phyloP scores from a whole-genome alignment of 179 eudicot genomes.

The Amaranthus tricolor region DNA sequence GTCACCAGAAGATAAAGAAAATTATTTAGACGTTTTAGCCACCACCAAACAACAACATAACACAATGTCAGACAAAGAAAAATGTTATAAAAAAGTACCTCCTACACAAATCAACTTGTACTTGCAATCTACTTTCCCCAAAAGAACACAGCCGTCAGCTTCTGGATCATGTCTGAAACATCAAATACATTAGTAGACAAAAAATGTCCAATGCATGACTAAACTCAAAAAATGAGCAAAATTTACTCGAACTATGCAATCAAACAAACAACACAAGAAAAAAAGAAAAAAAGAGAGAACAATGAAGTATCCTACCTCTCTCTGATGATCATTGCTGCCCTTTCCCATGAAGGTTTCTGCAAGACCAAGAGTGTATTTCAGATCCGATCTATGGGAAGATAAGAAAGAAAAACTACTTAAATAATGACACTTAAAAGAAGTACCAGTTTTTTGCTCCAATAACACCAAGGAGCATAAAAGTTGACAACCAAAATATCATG shows the following conservation, averaged over 20 bases:
- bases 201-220: background rate
- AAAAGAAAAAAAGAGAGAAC: background rate
- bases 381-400: background rate
- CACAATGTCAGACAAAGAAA: background rate
- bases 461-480: constrained; percentile 97
- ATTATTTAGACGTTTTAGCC: background rate
- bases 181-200: constrained; percentile 11
- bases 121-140: constrained; percentile 94
- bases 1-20: background rate
- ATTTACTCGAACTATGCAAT: background rate
- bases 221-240: background rate
- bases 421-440: background rate
- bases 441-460: constrained; percentile 91
- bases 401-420: background rate
- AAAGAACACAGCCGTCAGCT: constrained; percentile 74
- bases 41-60: background rate
- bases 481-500: constrained; percentile 80
- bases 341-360: constrained; percentile 99
- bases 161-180: constrained; percentile 48
- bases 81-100: constrained; percentile 39
- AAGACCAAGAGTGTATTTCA: background rate
- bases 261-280: constrained; percentile 2
- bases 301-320: constrained; percentile 51
- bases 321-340: constrained; percentile 70
- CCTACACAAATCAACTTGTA: constrained; percentile 67